Conservation (phyloP, 2,329 filamentous ascomycete genomes). For the Fusarium decemcellulare region DNA sequence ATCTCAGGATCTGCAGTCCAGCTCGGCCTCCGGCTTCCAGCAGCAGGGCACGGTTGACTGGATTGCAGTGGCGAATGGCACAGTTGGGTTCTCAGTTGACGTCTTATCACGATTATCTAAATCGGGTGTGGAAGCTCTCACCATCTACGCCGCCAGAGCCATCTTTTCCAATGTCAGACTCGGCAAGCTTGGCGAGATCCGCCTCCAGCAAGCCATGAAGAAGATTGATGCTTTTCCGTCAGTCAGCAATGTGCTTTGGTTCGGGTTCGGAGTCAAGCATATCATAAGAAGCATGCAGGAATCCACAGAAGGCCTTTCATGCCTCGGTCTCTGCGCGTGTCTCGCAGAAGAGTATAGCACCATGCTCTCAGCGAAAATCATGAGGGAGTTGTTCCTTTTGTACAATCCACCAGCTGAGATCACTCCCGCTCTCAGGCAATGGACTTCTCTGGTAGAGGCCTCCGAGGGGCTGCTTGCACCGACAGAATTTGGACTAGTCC, state of each 20-base stretch:
- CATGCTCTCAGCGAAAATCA: neutral
- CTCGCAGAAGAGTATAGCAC: neutral
- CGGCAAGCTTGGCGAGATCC: neutral
- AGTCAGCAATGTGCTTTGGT: neutral
- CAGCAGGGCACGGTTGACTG: neutral
- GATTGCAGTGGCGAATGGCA: neutral
- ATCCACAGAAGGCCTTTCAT: neutral
- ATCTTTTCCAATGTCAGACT: neutral
- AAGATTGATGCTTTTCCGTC: neutral
- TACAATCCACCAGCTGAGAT: neutral
- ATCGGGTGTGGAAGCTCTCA: neutral
- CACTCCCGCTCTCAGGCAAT: neutral
- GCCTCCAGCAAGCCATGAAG: neutral
- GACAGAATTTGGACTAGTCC: neutral
- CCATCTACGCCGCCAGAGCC: neutral
- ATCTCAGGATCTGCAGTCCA: neutral
- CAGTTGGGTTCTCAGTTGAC: neutral
- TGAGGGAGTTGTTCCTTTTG: neutral
- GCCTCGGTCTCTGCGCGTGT: neutral
- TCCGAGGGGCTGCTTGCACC: neutral
- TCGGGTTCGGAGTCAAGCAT: neutral
- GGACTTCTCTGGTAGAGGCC: neutral
- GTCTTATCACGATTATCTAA: neutral
- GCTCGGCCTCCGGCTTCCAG: neutral
- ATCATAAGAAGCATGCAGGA: neutral